Conservation (phyloP, 2,329 filamentous ascomycete genomes). For the Elsinoe ampelina region DNA sequence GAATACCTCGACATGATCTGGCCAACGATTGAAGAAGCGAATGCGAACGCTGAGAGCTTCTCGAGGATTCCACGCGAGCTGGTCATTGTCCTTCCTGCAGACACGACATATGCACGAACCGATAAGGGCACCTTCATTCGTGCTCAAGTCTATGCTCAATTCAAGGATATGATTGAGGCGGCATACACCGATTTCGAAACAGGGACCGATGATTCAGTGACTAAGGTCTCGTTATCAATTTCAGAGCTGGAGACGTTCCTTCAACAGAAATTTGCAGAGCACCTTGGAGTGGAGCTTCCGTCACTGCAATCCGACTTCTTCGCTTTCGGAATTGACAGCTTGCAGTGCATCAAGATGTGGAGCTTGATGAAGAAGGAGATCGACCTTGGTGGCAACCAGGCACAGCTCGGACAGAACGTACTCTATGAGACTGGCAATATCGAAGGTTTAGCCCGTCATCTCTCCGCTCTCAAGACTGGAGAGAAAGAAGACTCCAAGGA, state of each 20-base stretch:
- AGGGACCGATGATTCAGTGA: constrained; percentile 11
- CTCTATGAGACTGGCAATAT: constrained; percentile 50
- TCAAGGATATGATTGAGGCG: constrained; percentile 39
- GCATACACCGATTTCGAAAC: constrained; percentile 31
- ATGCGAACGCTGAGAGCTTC: constrained; percentile 43
- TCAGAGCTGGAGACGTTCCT: constrained; percentile 27
- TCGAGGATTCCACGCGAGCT: constrained; percentile 46
- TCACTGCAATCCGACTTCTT: constrained; percentile 46
- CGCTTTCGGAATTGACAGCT: constrained; percentile 46
- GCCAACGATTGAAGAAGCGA: constrained; percentile 44
- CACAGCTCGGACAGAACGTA: constrained; percentile 44
- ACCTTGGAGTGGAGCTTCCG: constrained; percentile 21
- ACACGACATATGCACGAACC: constrained; percentile 41
- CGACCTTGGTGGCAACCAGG: constrained; percentile 36
- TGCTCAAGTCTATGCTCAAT: constrained; percentile 41
- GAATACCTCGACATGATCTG: constrained; percentile 42
- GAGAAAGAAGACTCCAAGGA: constrained; percentile 24
- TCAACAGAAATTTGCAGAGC: constrained; percentile 25
- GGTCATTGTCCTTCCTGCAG: constrained; percentile 39
- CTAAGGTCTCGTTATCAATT: constrained; percentile 21
- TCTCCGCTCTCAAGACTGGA: constrained; percentile 36
- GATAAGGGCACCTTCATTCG: constrained; percentile 51
- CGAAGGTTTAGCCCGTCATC: constrained; percentile 35
- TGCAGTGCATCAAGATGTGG: constrained; percentile 50
- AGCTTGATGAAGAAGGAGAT: constrained; percentile 43